Percentiles rank a stretch among this genome's conserved stretches.
phyloP scores from a whole-genome alignment of 305 asterid species.

The Fraxinus angustifolia region DNA sequence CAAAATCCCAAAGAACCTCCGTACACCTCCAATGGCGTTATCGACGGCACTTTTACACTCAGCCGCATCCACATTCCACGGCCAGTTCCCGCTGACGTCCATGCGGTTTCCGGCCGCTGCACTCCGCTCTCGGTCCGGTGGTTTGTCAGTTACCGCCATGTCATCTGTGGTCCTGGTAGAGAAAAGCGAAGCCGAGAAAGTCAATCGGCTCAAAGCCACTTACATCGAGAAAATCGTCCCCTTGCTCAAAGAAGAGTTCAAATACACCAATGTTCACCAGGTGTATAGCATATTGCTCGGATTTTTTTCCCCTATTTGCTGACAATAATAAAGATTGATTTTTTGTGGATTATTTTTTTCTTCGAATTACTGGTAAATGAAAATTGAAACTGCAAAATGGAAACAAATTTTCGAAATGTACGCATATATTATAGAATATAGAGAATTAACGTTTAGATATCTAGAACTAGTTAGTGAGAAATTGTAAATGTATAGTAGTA shows the following conservation, averaged over 20 bases:
- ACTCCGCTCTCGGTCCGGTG: conserved; percentile 30
- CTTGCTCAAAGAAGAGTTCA: conserved; percentile 74
- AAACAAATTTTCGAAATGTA: neutral
- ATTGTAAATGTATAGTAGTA: neutral
- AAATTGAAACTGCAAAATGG: neutral
- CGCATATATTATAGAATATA: neutral
- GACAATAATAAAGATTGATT: neutral
- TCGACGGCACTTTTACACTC: conserved; percentile 68
- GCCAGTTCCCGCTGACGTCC: conserved; percentile 36
- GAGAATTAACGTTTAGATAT: conserved; percentile 10
- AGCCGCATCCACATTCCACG: conserved; percentile 51
- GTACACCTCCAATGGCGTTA: conserved; percentile 52
- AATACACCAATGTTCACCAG: conserved; percentile 73
- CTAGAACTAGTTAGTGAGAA: conserved; percentile 8
- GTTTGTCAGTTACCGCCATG: conserved; percentile 52
- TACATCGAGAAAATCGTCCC: conserved; percentile 76
- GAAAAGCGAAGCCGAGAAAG: conserved; percentile 64
- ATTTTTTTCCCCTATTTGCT: neutral
- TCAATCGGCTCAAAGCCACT: conserved; percentile 57
- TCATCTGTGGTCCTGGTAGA: conserved; percentile 65
- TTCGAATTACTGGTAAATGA: neutral
- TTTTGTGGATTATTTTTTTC: neutral
- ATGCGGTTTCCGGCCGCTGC: conserved; percentile 37
- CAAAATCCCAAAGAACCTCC: conserved; percentile 18
- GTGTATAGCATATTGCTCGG: conserved; percentile 24